Conservation (phyloP, 306 rosid species). For the Prunus dulcis region DNA sequence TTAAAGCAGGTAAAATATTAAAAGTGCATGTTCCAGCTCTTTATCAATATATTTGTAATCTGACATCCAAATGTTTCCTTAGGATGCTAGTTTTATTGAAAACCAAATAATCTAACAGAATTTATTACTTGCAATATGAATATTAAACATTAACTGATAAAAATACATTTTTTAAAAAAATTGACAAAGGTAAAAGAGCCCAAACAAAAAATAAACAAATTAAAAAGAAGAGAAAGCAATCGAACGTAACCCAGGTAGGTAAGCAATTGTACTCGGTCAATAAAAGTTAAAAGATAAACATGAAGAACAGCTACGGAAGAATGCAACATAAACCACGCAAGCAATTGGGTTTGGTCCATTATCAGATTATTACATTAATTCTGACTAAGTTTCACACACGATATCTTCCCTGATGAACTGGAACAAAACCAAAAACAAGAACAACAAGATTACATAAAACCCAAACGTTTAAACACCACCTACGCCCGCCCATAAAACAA, state of each 20-base stretch:
- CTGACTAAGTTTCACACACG: background rate
- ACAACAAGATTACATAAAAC: background rate
- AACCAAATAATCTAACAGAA: background rate
- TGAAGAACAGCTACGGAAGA: background rate
- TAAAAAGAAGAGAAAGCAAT: too few species aligned
- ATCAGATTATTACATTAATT: background rate
- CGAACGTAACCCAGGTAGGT: too few species aligned
- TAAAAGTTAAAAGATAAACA: background rate
- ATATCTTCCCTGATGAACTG: background rate
- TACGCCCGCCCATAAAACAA: too few species aligned
- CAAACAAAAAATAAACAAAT: background rate
- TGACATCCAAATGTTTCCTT: background rate
- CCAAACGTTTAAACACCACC: background rate
- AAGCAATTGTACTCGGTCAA: conserved; percentile 2
- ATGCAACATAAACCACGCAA: background rate
- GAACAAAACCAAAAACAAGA: background rate
- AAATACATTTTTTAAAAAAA: background rate
- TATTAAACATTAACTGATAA: background rate
- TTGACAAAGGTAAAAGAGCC: background rate
- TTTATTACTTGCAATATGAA: background rate
- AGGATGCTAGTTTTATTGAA: background rate
- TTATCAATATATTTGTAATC: background rate
- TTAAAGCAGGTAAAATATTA: background rate
- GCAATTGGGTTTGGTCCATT: background rate
- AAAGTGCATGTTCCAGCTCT: background rate